Evolutionary conservation across 305 asterid species (phyloP), one percentile per base, ranked within the genome.

Genomic region (Solanum hybrid): DNA sequence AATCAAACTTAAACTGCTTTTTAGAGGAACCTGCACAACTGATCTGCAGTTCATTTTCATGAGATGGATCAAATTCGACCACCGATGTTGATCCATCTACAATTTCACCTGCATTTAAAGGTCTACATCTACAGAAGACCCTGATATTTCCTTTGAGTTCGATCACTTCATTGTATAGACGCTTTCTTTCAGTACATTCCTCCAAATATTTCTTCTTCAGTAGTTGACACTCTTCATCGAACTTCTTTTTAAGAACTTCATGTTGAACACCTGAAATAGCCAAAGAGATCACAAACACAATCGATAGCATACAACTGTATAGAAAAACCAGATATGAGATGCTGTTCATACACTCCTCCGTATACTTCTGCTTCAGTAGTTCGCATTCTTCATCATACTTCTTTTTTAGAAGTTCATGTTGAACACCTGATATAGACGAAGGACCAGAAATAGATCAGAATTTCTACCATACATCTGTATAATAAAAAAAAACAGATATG

Each of bases 61-160:
- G 97, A 89, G 95, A 92, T 11, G 95, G 92, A 89, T 94, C 96
- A 89, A 96, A 95, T 45, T 95, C 99, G 80, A 97, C 95, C 15
- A 96, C 95, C 14, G 98, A 92, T 70, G 94, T 89, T 75, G 93
- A 90, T 32, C 97, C 98, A 87, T 92, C 94, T 72, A 93, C 95
- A 91, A 91, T 89, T 93, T 97, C 99, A 80, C 94, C 96, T 89
- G 92, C 92, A 92, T 93, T 95, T 93, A 96, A 72, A 45, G 99
- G 99, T 91, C 99, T 94, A 91, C 98, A 97, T 94, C 99, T 93
- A 88, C 99, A 97, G 92, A 96, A 97, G 93, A 97, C 99, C 92
- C 98, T 94, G 51, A 97, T 96, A 91, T 97, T 97, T 76, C 99
- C 99, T 92, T 95, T 97, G 78, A 97, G 96, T 89, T 97, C 99